Base-by-base conservation (phyloP, 805 yeast genomes). In the Saccharomycopsis capsularis region DNA sequence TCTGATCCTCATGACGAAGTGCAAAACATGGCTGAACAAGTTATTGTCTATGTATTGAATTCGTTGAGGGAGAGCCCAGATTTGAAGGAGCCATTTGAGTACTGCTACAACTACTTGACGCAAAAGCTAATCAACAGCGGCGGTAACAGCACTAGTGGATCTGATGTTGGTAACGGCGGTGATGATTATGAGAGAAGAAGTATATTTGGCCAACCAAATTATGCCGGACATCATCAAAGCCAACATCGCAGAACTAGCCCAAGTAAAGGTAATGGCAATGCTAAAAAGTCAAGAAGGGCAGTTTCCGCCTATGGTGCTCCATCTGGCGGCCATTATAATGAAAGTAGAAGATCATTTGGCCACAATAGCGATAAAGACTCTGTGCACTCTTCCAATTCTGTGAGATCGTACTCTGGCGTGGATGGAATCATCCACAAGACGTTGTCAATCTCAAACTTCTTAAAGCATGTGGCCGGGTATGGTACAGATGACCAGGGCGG, bases 1-100 rank as follows among this genome's bases (percentile, higher is more conserved):
- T 89, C 84, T 55, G 99, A 93, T 63, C 96, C 98, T 0, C 93
- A 84, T 63, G 67, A 75, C 32, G 95, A 88, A 63, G 89, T 90
- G 4, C 79, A 77, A 50, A 75, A 48, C 25, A 16, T 48, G 13
- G 23, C 56, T 5, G 55, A 53, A 32, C 50, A 45, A 30, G 50
- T 53, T 18, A 48, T 53, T 18, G 68, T 1, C 52, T 68, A 37
- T 45, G 60, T 32, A 59, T 67, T 30, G 60, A 60, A 9, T 67
- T 70, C 57, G 60, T 67, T 48, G 69, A 69, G 38, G 67, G 41
- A 43, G 7, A 22, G 30, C 30, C 40, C 49, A n/a, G 43, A 46
- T 3, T 38, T 52, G 27, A 42, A 43, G 23, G 53, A 50, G 35
- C 55, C 53, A n/a, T 52, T 43, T 19, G 44, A 40, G 27, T 52